A percentile compares a stretch with the other conserved stretches of the same genome.
These are phyloP conservation scores for Populus hybrid DNA, from an alignment of 441 rosid species.

Conservation along the genomic window DNA sequence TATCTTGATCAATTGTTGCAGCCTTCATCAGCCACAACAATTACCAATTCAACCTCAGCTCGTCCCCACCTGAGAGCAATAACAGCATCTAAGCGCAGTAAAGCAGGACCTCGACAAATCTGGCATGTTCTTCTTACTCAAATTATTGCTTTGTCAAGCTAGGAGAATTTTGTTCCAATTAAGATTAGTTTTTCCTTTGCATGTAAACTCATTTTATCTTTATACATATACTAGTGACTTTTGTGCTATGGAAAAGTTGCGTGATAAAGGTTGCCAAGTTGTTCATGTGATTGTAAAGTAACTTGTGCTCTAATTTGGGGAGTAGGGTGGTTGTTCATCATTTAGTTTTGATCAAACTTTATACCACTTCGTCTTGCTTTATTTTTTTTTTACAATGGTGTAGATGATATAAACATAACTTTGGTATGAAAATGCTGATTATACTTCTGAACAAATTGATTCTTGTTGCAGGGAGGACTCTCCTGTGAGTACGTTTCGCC, in stretches of 20 bases:
- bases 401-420: background rate
- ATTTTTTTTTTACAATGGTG: background rate
- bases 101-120: slow-evolving; percentile 72
- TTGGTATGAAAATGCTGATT: background rate
- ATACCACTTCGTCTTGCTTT: background rate
- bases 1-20: slow-evolving; percentile 92
- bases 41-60: slow-evolving; percentile 74
- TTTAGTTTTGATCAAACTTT: background rate
- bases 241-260: background rate
- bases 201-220: background rate
- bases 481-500: slow-evolving; percentile 85
- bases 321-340: background rate
- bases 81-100: slow-evolving; percentile 88
- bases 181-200: slow-evolving; percentile 3
- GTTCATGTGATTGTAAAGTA: background rate
- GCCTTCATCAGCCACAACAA: slow-evolving; percentile 77
- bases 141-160: slow-evolving; percentile 21
- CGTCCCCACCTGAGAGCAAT: slow-evolving; percentile 82
- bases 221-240: background rate
- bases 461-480: slow-evolving; percentile 79
- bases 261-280: background rate
- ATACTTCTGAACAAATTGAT: slow-evolving; percentile 10
- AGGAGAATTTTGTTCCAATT: slow-evolving; percentile 17
- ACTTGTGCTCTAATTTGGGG: slow-evolving; percentile 2
- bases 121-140: slow-evolving; percentile 50